phyloP scores from a whole-genome alignment of 805 yeast species.

The Saturnispora besseyi region DNA sequence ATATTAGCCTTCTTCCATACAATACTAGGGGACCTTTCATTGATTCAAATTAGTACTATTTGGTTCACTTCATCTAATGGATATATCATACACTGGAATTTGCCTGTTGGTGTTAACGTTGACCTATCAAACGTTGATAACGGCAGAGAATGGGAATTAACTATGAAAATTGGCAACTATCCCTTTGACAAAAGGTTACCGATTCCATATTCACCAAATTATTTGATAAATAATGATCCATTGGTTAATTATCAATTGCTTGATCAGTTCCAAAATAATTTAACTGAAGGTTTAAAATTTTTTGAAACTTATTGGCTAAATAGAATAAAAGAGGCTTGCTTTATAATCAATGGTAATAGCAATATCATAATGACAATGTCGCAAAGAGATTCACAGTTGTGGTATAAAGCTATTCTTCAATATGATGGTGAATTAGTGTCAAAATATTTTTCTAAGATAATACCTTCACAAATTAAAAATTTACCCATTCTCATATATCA shows the following conservation, averaged over 20 bases:
- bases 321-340: conserved; percentile 76
- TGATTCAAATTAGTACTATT: neutral
- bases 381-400: conserved; percentile 43
- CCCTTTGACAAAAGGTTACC: conserved; percentile 41
- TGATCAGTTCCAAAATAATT: neutral
- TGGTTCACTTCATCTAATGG: conserved; percentile 1
- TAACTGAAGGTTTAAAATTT: conserved; percentile 10
- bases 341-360: conserved; percentile 65
- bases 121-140: conserved; percentile 19
- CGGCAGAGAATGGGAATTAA: conserved; percentile 36
- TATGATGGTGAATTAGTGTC: conserved; percentile 20
- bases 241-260: neutral
- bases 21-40: neutral
- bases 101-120: conserved; percentile 60
- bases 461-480: conserved; percentile 26
- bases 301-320: conserved; percentile 57
- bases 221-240: neutral
- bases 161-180: conserved; percentile 32
- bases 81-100: conserved; percentile 50
- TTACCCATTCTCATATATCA: conserved; percentile 41
- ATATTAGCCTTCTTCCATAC: neutral
- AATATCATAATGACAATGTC: conserved; percentile 74
- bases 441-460: conserved; percentile 19
- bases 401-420: conserved; percentile 41
- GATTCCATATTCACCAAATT: conserved; percentile 13